Evolutionary conservation across 306 rosid species (phyloP), one percentile per base, ranked within the genome.

Genomic region (Citrullus amarus): DNA sequence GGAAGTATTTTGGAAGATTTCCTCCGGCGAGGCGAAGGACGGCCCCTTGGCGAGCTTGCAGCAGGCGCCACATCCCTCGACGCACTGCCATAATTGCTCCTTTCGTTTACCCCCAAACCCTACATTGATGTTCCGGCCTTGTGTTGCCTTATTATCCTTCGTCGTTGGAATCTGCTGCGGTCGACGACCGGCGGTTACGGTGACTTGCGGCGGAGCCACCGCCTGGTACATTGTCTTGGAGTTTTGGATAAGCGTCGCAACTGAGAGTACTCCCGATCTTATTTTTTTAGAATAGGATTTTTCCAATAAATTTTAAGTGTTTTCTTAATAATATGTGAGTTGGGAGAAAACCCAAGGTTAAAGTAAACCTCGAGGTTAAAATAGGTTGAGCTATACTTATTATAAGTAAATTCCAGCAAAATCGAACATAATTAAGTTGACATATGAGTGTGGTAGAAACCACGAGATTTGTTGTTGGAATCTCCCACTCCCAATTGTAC

Each of bases 61-160:
- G 83, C 97, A 95, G 50, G 97, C 97, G 0, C 98, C 98, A 57
- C 98, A 95, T 17, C 92, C 87, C 81, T 92, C 93, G 14, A 89
- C 92, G 84, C 98, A 95, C 20, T 79, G 87, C 97, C 97, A 95
- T 6, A 75, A 17, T 4, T 70, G 62, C 20, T 89, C 91, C 79
- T 88, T 89, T 81, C 77, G 87, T 54, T 63, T 6, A 54, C 85
- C 61, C 7, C 88, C 85, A 34, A 85, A 90, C 72, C 91, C 90
- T 9, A 34, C 53, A 28, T 50, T 68, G 13, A 17, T 41, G 79
- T 43, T 83, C 39, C 79, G 87, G 22, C 76, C 48, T 81, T 63
- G 86, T 51, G 75, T 86, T 6, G 75, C 67, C 58, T 81, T 83
- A 1, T 77, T 32, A 28, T 53, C 46, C 68, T 70, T 69, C 43